Percentiles rank a stretch among this genome's conserved stretches.
These are phyloP conservation scores for Lablab purpureus DNA, from an alignment of 306 rosid genomes.

Conservation along the genomic window DNA sequence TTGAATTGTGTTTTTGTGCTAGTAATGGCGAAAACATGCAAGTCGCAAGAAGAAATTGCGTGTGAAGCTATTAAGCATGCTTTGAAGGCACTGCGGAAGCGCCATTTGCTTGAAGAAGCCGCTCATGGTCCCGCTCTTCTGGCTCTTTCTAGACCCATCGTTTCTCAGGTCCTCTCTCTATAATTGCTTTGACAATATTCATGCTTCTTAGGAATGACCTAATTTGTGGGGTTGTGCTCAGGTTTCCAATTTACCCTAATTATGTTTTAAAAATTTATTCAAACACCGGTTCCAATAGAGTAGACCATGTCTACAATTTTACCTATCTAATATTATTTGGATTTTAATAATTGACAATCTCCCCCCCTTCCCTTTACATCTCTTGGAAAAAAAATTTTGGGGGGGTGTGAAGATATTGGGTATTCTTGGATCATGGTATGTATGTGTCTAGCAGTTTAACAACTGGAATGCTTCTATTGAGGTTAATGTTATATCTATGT, in stretches of 20 bases:
- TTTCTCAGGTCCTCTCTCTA: constrained; percentile 58
- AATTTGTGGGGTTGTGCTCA: not conserved
- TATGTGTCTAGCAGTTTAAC: not conserved
- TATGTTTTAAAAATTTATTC: not conserved
- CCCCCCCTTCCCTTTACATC: not conserved
- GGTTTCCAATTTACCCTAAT: not conserved
- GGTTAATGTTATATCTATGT: constrained; percentile 6
- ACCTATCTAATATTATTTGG: not conserved
- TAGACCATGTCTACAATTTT: not conserved
- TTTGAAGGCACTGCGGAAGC: constrained; percentile 76
- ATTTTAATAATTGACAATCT: constrained; percentile 2
- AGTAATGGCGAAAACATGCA: constrained; percentile 43
- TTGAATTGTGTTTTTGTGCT: constrained; percentile 21
- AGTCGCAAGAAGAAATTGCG: constrained; percentile 70
- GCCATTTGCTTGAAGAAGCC: constrained; percentile 95
- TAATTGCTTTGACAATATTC: not conserved
- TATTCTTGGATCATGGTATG: constrained; percentile 28
- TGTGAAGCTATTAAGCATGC: constrained; percentile 80
- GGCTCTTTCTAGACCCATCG: constrained; percentile 80
- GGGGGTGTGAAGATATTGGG: not conserved
- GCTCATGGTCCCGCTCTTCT: constrained; percentile 89
- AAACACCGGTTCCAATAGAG: not conserved
- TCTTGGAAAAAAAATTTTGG: constrained; percentile 1
- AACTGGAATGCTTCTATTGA: constrained; percentile 31
- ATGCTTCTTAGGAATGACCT: constrained; percentile 29